Base-by-base conservation (phyloP, 2,329 filamentous ascomycete genomes). In the Fusarium incarnatum region DNA sequence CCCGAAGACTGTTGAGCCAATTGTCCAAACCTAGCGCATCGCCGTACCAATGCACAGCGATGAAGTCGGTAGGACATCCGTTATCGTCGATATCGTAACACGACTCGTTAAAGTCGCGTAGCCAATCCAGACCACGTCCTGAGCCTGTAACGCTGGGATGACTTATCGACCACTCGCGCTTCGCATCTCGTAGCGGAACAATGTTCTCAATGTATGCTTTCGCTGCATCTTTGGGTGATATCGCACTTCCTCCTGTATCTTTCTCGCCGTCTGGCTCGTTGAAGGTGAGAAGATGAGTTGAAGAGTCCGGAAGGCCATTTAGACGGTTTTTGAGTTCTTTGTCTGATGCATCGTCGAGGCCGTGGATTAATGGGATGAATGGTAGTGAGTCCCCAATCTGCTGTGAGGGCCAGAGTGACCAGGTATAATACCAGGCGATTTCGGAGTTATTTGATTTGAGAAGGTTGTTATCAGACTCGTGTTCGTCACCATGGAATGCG, bases 341-440 rank as follows among this genome's bases (percentile, higher is more conserved):
- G 32, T 77, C 73, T 1, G 70, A 64, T 3, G 79, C 77, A 45
- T 81, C 75, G 32, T 79, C 76, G 23, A 81, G 66, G 9, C 79
- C 77, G 27, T 81, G 81, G 16, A 83, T 72, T 2, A 83, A 71
- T 0, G 81, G 81, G 12, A 83, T 58, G 45, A 83, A 83, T 0
- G 75, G 67, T 20, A 81, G 48, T 3, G 73, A 68, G 15, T 66
- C 55, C n/a, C 73, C 70, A 3, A 79, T 68, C 13, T 64, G 54
- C 2, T 70, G 50, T 0, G 77, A 73, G 2, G 77, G 73, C 61
- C 75, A 75, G 1, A 78, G 76, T 1, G 81, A 81, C 81, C 81
- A 83, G 0, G 80, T 83, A 56, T 82, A 83, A 66, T 83, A 83
- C 81, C 81, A 83, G 0, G 76, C 70, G 15, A 83, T 77, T 9